phyloP scores from a whole-genome alignment of 208 protist genomes.

The Porcisia deanei region DNA sequence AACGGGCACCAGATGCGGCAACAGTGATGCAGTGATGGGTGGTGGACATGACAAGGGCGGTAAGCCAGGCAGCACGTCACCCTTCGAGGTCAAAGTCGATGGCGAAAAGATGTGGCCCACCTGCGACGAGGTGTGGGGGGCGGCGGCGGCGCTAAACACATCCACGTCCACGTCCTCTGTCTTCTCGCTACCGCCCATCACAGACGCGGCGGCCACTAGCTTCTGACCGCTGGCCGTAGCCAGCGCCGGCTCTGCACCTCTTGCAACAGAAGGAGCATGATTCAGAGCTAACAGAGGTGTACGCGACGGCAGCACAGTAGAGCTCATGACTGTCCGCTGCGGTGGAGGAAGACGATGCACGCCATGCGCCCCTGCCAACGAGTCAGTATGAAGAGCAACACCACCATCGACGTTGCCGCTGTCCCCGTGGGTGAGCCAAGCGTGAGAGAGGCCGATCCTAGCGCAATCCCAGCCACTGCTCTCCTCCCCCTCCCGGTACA shows the following conservation, averaged over 20 bases:
- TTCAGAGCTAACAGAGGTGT: not conserved
- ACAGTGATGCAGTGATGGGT: not conserved
- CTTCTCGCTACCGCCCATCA: not conserved
- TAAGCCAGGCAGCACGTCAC: not conserved
- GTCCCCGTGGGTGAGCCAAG: not conserved
- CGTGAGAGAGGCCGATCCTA: not conserved
- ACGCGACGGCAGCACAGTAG: not conserved
- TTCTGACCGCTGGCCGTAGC: not conserved
- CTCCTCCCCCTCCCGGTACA: conserved; percentile 1
- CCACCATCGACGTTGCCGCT: not conserved
- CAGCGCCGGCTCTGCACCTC: not conserved
- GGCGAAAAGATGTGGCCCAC: not conserved
- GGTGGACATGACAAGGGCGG: not conserved
- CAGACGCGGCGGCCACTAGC: not conserved
- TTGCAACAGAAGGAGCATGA: not conserved
- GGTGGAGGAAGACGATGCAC: not conserved
- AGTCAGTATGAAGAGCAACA: not conserved
- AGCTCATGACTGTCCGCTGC: not conserved
- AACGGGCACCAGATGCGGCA: not conserved
- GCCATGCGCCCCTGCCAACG: not conserved
- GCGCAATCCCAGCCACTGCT: not conserved
- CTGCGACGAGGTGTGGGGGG: not conserved
- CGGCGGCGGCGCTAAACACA: too few relatives aligned
- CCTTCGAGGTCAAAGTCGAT: not conserved
- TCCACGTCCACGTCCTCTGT: not conserved